Evolutionary conservation across 805 yeast species (phyloP).

Genomic region (Helenozyma rhizophorensis): DNA sequence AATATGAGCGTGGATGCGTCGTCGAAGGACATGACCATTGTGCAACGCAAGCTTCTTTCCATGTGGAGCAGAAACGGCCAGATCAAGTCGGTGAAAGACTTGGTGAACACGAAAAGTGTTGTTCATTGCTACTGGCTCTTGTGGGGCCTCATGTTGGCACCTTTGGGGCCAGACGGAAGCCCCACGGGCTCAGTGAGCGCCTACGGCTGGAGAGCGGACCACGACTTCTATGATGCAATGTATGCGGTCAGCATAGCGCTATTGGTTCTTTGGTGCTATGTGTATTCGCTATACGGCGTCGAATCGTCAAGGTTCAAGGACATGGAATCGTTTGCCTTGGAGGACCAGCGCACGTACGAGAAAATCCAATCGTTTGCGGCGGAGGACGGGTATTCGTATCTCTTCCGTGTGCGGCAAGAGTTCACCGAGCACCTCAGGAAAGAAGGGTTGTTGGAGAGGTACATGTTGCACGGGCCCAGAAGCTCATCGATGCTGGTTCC

Average conservation of each 20-base stretch:
- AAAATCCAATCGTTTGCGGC: slow-evolving; percentile 21
- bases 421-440: slow-evolving; percentile 12
- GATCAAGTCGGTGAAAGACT: slow-evolving; percentile 18
- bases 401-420: slow-evolving; percentile 31
- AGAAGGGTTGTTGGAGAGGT: slow-evolving; percentile 4
- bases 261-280: slow-evolving; percentile 38
- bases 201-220: slow-evolving; percentile 27
- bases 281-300: slow-evolving; percentile 28
- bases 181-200: slow-evolving; percentile 9
- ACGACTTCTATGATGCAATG: slow-evolving; percentile 35
- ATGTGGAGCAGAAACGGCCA: slow-evolving; percentile 24
- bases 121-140: slow-evolving; percentile 37
- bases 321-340: slow-evolving; percentile 6
- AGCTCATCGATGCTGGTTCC: slow-evolving; percentile 6
- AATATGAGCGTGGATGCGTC: slow-evolving; percentile 43
- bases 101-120: slow-evolving; percentile 31
- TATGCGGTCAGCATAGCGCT: slow-evolving; percentile 35
- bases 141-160: slow-evolving; percentile 35
- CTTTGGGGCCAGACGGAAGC: slow-evolving; percentile 16
- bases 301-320: slow-evolving; percentile 25
- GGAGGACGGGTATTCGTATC: slow-evolving; percentile 36
- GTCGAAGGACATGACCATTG: slow-evolving; percentile 29
- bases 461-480: slow-evolving; percentile 8
- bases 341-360: slow-evolving; percentile 17
- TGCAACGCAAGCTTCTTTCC: slow-evolving; percentile 28